A percentile compares a stretch with the other conserved stretches of the same genome.
These are phyloP conservation scores for Corynascus novoguineensis DNA, from an alignment of 495 filamentous ascomycete species.

Conservation along the genomic window DNA sequence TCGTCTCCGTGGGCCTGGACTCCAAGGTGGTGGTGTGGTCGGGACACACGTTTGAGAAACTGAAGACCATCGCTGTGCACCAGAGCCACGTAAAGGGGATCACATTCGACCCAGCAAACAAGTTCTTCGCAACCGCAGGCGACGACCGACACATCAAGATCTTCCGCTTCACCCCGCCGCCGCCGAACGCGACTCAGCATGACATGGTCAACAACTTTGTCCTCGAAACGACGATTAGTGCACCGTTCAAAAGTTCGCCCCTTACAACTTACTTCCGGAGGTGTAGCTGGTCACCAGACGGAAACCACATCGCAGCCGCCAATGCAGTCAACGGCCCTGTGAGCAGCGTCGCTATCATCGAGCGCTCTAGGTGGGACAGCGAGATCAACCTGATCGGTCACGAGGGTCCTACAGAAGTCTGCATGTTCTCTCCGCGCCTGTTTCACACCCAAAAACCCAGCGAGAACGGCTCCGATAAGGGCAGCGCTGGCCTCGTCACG, in stretches of 20 bases:
- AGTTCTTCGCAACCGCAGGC: constrained; percentile 96
- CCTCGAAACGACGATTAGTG: constrained; percentile 77
- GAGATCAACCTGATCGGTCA: constrained; percentile 97
- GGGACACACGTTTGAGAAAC: constrained; percentile 93
- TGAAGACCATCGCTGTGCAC: constrained; percentile 85
- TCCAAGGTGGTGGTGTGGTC: constrained; percentile 99
- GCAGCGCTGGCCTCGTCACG: constrained; percentile 58
- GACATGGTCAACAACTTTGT: constrained; percentile 95
- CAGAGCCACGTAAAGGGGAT: constrained; percentile 98
- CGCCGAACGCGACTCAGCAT: constrained; percentile 85
- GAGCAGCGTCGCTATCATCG: constrained; percentile 92
- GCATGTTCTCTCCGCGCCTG: constrained; percentile 88
- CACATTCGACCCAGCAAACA: constrained; percentile 97
- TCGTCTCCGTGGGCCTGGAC: constrained; percentile 94
- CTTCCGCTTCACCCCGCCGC: constrained; percentile 86
- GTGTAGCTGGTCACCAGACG: constrained; percentile 96
- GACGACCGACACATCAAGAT: constrained; percentile 97
- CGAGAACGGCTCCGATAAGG: constrained; percentile 34
- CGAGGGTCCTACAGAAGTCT: constrained; percentile 94
- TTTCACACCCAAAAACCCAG: constrained; percentile 66
- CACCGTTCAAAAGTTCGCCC: constrained; percentile 80
- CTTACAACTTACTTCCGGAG: constrained; percentile 95
- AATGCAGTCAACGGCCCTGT: constrained; percentile 97
- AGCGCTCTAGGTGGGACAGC: constrained; percentile 86
- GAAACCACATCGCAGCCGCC: constrained; percentile 91